A percentile compares a stretch with the other conserved stretches of the same genome.
phyloP scores from a whole-genome alignment of 495 filamentous ascomycete genomes.

The Pyrenula massariospora region DNA sequence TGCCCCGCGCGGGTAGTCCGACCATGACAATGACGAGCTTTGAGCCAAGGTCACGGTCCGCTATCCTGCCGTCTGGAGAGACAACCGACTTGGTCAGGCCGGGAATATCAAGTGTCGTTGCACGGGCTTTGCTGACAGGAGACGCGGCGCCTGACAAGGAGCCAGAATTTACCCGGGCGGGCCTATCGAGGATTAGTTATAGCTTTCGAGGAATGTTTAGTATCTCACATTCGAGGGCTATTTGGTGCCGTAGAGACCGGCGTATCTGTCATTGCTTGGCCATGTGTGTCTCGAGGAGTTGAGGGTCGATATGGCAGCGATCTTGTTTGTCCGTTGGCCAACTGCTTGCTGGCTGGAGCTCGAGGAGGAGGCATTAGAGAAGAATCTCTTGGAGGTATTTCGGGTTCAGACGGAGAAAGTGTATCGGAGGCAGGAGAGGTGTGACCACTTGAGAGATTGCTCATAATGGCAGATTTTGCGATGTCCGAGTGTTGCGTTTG shows the following conservation, averaged over 20 bases:
- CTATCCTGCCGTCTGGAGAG: constrained; percentile 87
- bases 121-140: constrained; percentile 56
- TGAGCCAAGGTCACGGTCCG: constrained; percentile 81
- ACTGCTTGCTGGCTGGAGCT: constrained; percentile 31
- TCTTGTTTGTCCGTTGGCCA: constrained; percentile 33
- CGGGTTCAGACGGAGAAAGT: not conserved
- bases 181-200: constrained; percentile 4
- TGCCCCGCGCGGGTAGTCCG: constrained; percentile 84
- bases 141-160: constrained; percentile 33
- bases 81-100: constrained; percentile 86
- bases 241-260: constrained; percentile 55
- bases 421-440: not conserved
- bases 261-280: constrained; percentile 53
- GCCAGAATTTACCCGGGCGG: too few relatives aligned
- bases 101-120: constrained; percentile 77
- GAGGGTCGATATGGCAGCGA: constrained; percentile 11
- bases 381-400: constrained; percentile 17
- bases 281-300: constrained; percentile 30
- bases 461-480: constrained; percentile 52
- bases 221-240: constrained; percentile 54
- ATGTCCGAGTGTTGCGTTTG: constrained; percentile 36
- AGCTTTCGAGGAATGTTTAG: constrained; percentile 27
- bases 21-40: constrained; percentile 99
- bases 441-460: not conserved
- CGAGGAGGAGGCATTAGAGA: constrained; percentile 28